These are phyloP conservation scores for Amylostereum areolatum DNA, from an alignment of 1,284 basidiomycete species.

Conservation along the genomic window DNA sequence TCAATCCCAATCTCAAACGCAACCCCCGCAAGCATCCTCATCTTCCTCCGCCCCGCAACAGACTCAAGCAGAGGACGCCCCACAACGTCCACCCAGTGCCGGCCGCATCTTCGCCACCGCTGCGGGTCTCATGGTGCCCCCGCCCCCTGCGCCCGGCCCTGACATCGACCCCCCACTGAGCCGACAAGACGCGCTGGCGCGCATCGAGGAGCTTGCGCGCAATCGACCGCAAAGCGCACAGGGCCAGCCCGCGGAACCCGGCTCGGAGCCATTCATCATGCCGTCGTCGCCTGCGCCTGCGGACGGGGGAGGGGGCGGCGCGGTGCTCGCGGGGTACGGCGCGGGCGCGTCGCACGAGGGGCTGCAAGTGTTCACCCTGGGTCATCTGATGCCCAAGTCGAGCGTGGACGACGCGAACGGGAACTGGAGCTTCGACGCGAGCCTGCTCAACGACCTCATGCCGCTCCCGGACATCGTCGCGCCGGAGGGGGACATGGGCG, in stretches of 20 bases:
- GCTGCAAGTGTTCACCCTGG: constrained; percentile 77
- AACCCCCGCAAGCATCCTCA: constrained; percentile 8
- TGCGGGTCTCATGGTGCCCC: constrained; percentile 21
- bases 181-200: constrained; percentile 42
- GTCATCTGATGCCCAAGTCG: constrained; percentile 65
- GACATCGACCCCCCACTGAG: constrained; percentile 24
- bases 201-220: constrained; percentile 41
- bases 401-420: constrained; percentile 46
- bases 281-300: constrained; percentile 18
- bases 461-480: constrained; percentile 3
- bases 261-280: constrained; percentile 33
- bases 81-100: constrained; percentile 20
- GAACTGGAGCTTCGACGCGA: constrained; percentile 50
- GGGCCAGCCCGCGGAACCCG: constrained; percentile 2
- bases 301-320: constrained; percentile 12
- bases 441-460: constrained; percentile 16
- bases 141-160: constrained; percentile 9
- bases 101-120: constrained; percentile 27
- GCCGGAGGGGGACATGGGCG: constrained; percentile 18
- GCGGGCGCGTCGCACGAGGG: constrained; percentile 47
- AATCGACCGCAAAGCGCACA: not conserved
- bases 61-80: constrained; percentile 5
- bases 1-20: constrained; percentile 8
- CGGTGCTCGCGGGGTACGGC: constrained; percentile 15
- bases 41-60: constrained; percentile 4